Conservation (phyloP, 306 rosid species). For the Trifolium subterraneum region DNA sequence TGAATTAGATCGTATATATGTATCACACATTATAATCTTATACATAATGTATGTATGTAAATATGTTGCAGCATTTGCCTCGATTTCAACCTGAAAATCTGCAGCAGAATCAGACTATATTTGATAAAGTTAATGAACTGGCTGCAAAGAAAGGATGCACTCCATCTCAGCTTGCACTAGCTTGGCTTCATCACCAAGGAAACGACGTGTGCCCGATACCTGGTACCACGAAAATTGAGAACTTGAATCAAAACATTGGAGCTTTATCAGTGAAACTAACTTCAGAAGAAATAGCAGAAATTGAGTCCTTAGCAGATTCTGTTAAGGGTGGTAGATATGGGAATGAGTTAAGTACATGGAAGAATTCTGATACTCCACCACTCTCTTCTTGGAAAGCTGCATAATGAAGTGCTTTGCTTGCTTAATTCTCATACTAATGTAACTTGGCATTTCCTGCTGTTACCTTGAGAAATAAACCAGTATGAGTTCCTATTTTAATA, state of each 20-base stretch:
- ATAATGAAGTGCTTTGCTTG: neutral
- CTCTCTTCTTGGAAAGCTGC: slow-evolving; percentile 58
- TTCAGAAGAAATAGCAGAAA: slow-evolving; percentile 63
- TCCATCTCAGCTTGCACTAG: slow-evolving; percentile 67
- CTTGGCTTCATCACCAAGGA: slow-evolving; percentile 78
- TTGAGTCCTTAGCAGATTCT: slow-evolving; percentile 56
- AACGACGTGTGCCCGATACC: slow-evolving; percentile 73
- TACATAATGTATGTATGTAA: too few species aligned
- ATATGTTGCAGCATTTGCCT: slow-evolving; percentile 47
- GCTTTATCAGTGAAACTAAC: slow-evolving; percentile 67
- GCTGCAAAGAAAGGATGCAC: slow-evolving; percentile 69
- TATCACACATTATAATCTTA: too few species aligned
- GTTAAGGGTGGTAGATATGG: slow-evolving; percentile 55
- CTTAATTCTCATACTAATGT: neutral
- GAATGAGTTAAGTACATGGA: slow-evolving; percentile 31
- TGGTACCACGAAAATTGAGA: slow-evolving; percentile 75
- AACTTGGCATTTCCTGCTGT: neutral
- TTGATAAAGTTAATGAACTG: slow-evolving; percentile 60
- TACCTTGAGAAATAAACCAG: slow-evolving; percentile 2
- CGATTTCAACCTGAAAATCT: slow-evolving; percentile 64
- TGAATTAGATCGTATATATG: too few species aligned
- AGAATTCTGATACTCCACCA: slow-evolving; percentile 63
- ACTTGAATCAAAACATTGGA: slow-evolving; percentile 62
- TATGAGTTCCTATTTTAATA: neutral
- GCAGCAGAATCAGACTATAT: slow-evolving; percentile 61